phyloP scores from a whole-genome alignment of 148 eudicot genomes.

The Talinum fruticosum region DNA sequence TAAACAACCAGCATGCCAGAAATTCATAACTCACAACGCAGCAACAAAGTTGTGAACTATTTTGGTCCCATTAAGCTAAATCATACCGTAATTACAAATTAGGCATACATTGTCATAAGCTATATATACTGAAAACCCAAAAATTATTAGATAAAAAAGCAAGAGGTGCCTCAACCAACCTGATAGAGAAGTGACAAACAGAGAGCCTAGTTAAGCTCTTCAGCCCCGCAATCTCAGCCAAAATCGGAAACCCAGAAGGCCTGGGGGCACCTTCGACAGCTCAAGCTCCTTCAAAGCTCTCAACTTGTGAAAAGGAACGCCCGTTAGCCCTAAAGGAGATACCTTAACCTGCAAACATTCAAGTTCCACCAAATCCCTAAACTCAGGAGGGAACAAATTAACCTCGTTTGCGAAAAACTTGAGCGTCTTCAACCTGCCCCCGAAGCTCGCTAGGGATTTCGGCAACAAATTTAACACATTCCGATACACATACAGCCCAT shows the following conservation, averaged over 20 bases:
- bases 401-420: conserved; percentile 79
- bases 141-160: neutral
- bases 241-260: conserved; percentile 49
- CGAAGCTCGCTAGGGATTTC: conserved; percentile 44
- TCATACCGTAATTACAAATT: neutral
- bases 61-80: neutral
- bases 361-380: conserved; percentile 52
- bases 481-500: conserved; percentile 56
- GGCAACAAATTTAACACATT: conserved; percentile 79
- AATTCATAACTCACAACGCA: neutral
- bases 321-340: conserved; percentile 46
- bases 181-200: conserved; percentile 82
- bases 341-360: conserved; percentile 74
- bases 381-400: conserved; percentile 67
- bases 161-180: conserved; percentile 31
- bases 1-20: neutral
- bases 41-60: neutral
- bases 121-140: neutral
- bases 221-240: conserved; percentile 67
- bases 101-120: neutral
- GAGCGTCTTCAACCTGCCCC: conserved; percentile 50
- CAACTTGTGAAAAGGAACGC: conserved; percentile 52
- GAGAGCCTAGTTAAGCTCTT: conserved; percentile 62
- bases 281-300: conserved; percentile 72
- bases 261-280: conserved; percentile 57